Evolutionary conservation across 805 yeast species (phyloP).

Genomic region (Monosporozyma unispora): DNA sequence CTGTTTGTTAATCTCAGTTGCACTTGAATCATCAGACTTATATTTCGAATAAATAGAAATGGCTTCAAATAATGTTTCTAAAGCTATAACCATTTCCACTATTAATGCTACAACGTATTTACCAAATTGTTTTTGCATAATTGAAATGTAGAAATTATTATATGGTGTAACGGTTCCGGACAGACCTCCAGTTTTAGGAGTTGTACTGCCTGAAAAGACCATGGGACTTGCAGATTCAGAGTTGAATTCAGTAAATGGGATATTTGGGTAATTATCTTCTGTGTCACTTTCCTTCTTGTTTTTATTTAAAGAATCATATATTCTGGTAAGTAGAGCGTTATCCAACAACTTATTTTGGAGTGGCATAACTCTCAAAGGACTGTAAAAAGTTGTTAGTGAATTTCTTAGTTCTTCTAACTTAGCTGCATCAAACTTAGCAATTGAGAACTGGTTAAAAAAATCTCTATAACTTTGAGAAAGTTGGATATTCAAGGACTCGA

Average conservation of each 20-base stretch:
- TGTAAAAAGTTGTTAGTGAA: conserved; percentile 32
- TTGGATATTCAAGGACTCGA: conserved; percentile 24
- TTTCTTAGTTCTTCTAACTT: conserved; percentile 34
- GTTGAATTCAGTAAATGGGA: neutral
- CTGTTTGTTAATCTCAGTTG: conserved; percentile 5
- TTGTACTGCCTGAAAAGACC: conserved; percentile 17
- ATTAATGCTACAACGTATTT: conserved; percentile 24
- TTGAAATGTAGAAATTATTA: conserved; percentile 21
- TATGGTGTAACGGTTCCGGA: neutral
- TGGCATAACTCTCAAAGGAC: conserved; percentile 37
- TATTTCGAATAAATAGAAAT: conserved; percentile 6
- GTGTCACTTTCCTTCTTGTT: neutral
- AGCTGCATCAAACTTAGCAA: conserved; percentile 29
- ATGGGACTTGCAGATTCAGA: neutral
- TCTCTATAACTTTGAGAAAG: conserved; percentile 38
- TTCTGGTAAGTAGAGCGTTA: neutral
- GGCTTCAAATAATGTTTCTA: conserved; percentile 18
- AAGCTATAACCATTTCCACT: conserved; percentile 26
- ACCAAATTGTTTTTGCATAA: conserved; percentile 30
- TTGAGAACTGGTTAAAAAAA: conserved; percentile 33
- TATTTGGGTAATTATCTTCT: neutral
- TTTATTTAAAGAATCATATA: neutral
- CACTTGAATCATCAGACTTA: conserved; percentile 2
- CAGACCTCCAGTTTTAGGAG: conserved; percentile 17
- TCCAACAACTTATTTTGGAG: conserved; percentile 16